Evolutionary conservation across 371 early-diverging fungal species (phyloP), one percentile per base, ranked within the genome.

Genomic region (Chytridium lagenaria): DNA sequence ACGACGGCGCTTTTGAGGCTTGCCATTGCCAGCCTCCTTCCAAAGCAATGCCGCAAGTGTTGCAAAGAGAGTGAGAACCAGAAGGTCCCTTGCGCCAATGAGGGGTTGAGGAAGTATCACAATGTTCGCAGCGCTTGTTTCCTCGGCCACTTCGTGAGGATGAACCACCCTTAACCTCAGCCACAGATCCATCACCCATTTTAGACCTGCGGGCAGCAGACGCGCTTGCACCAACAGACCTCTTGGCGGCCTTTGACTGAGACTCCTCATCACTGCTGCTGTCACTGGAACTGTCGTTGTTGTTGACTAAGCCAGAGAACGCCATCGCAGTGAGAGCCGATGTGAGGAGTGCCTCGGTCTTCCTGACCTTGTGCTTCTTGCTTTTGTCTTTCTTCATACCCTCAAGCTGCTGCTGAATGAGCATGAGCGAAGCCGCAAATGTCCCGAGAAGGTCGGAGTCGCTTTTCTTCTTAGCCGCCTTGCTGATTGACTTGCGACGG

Each of bases 71-170:
- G 10, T 92, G 90, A 51, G 90, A 88, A n/a, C 94, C 94, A 51
- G 88, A 87, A 0, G 94, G 93, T 0, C 95, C 94, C 63, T 93
- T 85, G 30, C 95, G 87, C 97, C 97, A 97, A 84, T 92, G 92
- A 28, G 96, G 94, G 0, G 95, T 95, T 16, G 86, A 86, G 50
- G 87, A 91, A 39, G 92, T 90, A 1, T 88, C 88, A 78, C 97
- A 97, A 82, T 93, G 63, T 49, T 77, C 73, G 59, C 81, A 80
- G 2, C 59, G 44, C 59, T 64, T 77, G 5, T n/a, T 34, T 7
- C 55, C 26, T 26, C 23, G 16, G 16, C 10, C 55, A 10, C 10
- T 26, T 5, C 26, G 10, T 26, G 55, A 55, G 16, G 26, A 7
- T 16, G 26, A 10, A 16, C 61, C 36, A 7, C 15, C 61, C 30